A percentile compares a stretch with the other conserved stretches of the same genome.
These are phyloP conservation scores for Ganoderma meredithae DNA, from an alignment of 1,284 basidiomycete genomes.

Conservation along the genomic window DNA sequence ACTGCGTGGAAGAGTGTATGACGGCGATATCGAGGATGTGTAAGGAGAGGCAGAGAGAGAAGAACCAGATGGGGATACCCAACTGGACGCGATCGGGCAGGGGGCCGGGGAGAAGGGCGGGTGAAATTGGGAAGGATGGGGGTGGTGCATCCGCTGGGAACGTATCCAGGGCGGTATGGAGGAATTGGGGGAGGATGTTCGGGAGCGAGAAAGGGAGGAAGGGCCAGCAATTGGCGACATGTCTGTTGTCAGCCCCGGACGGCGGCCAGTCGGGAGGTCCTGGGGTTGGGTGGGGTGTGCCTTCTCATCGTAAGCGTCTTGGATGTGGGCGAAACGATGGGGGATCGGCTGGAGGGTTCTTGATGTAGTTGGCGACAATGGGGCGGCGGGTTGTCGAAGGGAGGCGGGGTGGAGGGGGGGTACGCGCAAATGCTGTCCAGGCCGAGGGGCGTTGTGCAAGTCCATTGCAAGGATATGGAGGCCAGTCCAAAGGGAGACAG, in stretches of 20 bases:
- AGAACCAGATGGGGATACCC: conserved; percentile 34
- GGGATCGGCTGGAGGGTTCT: conserved; percentile 17
- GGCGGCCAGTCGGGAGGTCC: conserved; percentile 23
- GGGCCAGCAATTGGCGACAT: conserved; percentile 26
- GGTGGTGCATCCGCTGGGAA: conserved; percentile 28
- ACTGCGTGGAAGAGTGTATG: conserved; percentile 56
- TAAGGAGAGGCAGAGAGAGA: conserved; percentile 24
- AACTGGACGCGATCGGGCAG: conserved; percentile 40
- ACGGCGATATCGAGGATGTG: conserved; percentile 39
- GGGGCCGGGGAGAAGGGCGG: conserved; percentile 34
- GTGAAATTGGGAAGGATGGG: conserved; percentile 30
- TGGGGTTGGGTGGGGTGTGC: conserved; percentile 26
- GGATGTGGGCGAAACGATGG: conserved; percentile 32
- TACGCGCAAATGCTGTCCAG: conserved; percentile 36
- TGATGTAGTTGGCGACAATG: conserved; percentile 25
- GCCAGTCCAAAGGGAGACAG: conserved; percentile 40
- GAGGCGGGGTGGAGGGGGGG: conserved; percentile 20
- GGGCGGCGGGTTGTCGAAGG: conserved; percentile 32
- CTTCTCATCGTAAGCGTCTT: conserved; percentile 37
- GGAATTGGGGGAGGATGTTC: conserved; percentile 27
- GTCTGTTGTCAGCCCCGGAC: conserved; percentile 20
- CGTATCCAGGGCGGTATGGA: conserved; percentile 33
- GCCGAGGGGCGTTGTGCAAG: conserved; percentile 34
- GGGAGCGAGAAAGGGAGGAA: conserved; percentile 25
- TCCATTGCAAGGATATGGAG: conserved; percentile 43